A percentile compares a stretch with the other conserved stretches of the same genome.
Conservation (phyloP, 2,329 filamentous ascomycete genomes). For the Venturia effusa region DNA sequence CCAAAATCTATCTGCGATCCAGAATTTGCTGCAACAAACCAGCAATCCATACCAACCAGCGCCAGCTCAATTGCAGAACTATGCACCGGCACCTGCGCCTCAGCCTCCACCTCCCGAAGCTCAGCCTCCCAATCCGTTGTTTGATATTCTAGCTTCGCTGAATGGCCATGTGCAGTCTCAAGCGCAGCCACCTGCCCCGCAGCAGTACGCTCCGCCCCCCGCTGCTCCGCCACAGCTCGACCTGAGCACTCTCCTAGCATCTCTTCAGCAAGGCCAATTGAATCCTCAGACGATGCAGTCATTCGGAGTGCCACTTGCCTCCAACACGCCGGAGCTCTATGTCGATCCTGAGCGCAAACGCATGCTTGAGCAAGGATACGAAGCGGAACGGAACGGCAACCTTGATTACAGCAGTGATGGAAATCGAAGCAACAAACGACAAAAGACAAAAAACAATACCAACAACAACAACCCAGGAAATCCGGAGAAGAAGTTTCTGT, state of each 20-base stretch:
- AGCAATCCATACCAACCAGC: neutral
- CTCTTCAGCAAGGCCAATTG: conserved; percentile 9
- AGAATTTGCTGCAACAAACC: neutral
- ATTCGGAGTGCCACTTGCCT: neutral
- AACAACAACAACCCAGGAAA: conserved; percentile 4
- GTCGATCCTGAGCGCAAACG: conserved; percentile 25
- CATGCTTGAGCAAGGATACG: conserved; percentile 16
- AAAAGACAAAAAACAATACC: conserved; percentile 11
- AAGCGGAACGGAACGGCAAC: neutral
- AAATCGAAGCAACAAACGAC: conserved; percentile 15
- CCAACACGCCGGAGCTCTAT: conserved; percentile 15
- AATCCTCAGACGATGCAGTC: neutral
- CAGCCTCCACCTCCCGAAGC: neutral
- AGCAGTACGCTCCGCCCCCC: neutral
- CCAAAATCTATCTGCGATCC: neutral
- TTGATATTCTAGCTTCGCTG: conserved; percentile 7
- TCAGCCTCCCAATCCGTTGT: neutral
- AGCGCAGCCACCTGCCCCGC: neutral
- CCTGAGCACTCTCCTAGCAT: conserved; percentile 10
- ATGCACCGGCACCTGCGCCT: neutral
- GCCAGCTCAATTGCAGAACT: neutral
- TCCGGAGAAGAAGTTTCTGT: conserved; percentile 30
- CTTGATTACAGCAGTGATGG: conserved; percentile 1
- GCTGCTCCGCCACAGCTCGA: conserved; percentile 1
- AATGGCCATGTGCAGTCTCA: neutral